Conservation (phyloP, 768 basidiomycete species). For the Mycena leptocephala region DNA sequence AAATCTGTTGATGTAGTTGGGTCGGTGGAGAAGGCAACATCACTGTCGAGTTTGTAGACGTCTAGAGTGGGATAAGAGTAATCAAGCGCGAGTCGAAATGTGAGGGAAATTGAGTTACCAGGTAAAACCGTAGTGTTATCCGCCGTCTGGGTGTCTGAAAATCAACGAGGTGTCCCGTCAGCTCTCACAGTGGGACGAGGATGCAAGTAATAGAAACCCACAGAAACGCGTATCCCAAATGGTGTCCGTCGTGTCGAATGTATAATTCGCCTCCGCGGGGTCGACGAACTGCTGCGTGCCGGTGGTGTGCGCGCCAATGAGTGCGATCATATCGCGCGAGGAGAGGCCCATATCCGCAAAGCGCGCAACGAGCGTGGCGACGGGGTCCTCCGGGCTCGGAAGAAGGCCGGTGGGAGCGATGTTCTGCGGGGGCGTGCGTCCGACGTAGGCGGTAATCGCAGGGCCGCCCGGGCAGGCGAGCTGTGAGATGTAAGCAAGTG, state of each 20-base stretch:
- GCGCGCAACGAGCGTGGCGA: constrained; percentile 18
- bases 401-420: constrained; percentile 21
- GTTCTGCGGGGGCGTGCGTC: constrained; percentile 17
- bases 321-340: constrained; percentile 27
- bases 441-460: constrained; percentile 26
- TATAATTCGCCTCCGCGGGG: not conserved
- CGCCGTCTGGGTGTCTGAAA: not conserved
- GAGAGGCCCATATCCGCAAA: constrained; percentile 33
- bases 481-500: not conserved
- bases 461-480: constrained; percentile 37
- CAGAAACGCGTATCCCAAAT: constrained; percentile 37
- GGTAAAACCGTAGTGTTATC: not conserved
- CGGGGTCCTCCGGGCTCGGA: constrained; percentile 20
- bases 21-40: constrained; percentile 28
- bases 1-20: constrained; percentile 21
- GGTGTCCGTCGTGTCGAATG: constrained; percentile 29
- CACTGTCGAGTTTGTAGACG: constrained; percentile 25
- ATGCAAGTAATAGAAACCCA: not conserved
- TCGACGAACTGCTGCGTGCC: constrained; percentile 32
- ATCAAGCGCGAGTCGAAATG: not conserved
- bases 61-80: not conserved
- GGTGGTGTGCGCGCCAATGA: constrained; percentile 31
- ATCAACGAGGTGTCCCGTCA: not conserved
- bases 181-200: not conserved
- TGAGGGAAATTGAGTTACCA: not conserved